phyloP scores from a whole-genome alignment of 1,284 basidiomycete species.

The Apiotrichum domesticum region DNA sequence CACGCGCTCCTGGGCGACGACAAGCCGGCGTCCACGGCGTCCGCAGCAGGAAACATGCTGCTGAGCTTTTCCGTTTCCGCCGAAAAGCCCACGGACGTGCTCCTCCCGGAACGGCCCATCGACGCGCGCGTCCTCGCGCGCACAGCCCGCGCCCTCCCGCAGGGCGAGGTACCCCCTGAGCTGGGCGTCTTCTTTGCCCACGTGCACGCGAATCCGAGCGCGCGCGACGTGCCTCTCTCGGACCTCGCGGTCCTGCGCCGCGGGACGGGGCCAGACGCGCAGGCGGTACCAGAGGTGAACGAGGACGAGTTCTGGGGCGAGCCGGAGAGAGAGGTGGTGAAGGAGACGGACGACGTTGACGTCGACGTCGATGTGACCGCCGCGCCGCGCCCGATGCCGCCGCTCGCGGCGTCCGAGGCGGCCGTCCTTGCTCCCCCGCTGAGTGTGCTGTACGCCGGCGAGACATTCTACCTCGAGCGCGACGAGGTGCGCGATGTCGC shows the following conservation, averaged over 20 bases:
- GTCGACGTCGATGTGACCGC: neutral
- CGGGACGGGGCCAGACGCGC: neutral
- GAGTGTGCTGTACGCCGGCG: neutral
- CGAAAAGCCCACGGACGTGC: constrained; percentile 5
- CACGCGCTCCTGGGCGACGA: constrained; percentile 6
- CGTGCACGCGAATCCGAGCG: neutral
- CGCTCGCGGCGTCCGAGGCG: neutral
- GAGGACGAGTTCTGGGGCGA: neutral
- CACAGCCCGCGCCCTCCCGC: neutral
- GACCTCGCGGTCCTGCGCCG: constrained; percentile 10
- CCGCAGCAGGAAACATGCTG: neutral
- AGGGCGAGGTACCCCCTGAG: neutral
- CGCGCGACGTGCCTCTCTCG: neutral
- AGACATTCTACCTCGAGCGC: constrained; percentile 3
- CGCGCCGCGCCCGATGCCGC: neutral
- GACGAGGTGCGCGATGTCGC: constrained; percentile 13
- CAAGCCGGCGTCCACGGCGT: neutral
- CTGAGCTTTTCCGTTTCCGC: neutral
- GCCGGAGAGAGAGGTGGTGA: neutral
- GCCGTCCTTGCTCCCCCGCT: constrained; percentile 1
- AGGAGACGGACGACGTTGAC: neutral
- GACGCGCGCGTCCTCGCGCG: constrained; percentile 8
- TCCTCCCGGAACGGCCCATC: constrained; percentile 11
- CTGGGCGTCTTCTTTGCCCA: constrained; percentile 8
- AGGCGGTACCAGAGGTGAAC: neutral